Conservation (phyloP, 352 stramenopile genomes). For the Albugo candida region DNA sequence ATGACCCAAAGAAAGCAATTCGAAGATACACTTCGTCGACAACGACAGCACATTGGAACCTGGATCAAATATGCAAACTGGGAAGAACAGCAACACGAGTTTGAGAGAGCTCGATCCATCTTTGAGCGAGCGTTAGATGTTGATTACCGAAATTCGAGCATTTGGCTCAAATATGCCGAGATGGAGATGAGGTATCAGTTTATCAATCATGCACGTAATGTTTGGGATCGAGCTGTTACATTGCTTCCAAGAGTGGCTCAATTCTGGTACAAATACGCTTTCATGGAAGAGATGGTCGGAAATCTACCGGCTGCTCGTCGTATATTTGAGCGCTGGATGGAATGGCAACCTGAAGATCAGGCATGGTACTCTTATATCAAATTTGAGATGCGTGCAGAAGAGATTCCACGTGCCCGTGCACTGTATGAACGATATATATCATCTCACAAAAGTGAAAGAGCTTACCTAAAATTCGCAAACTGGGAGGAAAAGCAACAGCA, state of each 20-base stretch:
- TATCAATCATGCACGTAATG: constrained; percentile 95
- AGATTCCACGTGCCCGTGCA: constrained; percentile 67
- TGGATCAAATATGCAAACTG: constrained; percentile 98
- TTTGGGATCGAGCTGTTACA: constrained; percentile 87
- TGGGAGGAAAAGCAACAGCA: constrained; percentile 94
- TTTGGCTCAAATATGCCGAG: constrained; percentile 98
- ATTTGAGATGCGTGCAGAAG: constrained; percentile 88
- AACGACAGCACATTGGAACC: constrained; percentile 89
- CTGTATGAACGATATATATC: constrained; percentile 91
- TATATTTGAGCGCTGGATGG: constrained; percentile 95
- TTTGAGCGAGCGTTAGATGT: constrained; percentile 97
- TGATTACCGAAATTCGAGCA: constrained; percentile 84
- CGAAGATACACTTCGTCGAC: constrained; percentile 92
- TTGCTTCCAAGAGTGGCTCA: constrained; percentile 91
- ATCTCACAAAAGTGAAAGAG: constrained; percentile 73
- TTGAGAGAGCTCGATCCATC: constrained; percentile 88
- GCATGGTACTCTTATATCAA: constrained; percentile 97
- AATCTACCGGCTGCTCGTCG: constrained; percentile 84
- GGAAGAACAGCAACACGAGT: constrained; percentile 98
- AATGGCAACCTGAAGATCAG: constrained; percentile 96
- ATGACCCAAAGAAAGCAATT: constrained; percentile 86
- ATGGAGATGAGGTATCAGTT: constrained; percentile 99
- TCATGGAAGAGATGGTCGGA: constrained; percentile 98
- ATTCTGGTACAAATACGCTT: constrained; percentile 99
- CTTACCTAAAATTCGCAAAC: constrained; percentile 96